Base-by-base conservation (phyloP, 2,329 filamentous ascomycete genomes). In the Neofusicoccum parvum region DNA sequence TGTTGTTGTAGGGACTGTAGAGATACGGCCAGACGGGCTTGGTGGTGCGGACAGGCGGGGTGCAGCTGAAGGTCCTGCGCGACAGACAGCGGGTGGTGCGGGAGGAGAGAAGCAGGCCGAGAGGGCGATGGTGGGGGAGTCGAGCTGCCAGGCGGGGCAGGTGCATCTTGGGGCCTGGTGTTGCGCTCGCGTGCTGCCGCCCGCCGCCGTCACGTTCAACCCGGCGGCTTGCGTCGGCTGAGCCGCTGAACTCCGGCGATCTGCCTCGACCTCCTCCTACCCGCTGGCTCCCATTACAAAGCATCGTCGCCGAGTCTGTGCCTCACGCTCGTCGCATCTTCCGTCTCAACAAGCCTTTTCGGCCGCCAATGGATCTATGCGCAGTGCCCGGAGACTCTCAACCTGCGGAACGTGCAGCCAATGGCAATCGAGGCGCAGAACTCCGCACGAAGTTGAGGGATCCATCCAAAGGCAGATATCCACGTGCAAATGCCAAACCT, bases 1-100 rank as follows among this genome's bases (percentile, higher is more conserved):
- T 97, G 75, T 97, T 98, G 72, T 76, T 72, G 71, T 73, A 80
- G 66, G 75, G 74, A 70, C 75, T 80, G 71, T 83, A 82, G 65
- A 83, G 75, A 70, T 83, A 82, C 0, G 81, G 81, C 81, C 81
- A 83, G 39, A 51, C 64, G 14, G 64, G 54, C 48, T 65, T 65
- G 34, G 34, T 34, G 51, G 12, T 43, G 23, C 36, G 51, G 20
- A 39, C 45, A 36, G 51, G 32, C 9, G 51, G 20, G 11, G 63
- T 50, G 41, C 15, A 56, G 53, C 27, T 59, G 63, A 65, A 65
- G 14, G 45, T 45, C 37, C 63, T 17, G 34, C 53, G 34, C n/a
- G 41, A 49, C 32, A 48, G n/a, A 48, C 50, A 64, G 50, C n/a
- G 17, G 37, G 39, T 43, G 60, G 17, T 12, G 50, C 41, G 50